A percentile compares a stretch with the other conserved stretches of the same genome.
These are phyloP conservation scores for Linum lewisii DNA, from an alignment of 345 rosid genomes.

Conservation along the genomic window DNA sequence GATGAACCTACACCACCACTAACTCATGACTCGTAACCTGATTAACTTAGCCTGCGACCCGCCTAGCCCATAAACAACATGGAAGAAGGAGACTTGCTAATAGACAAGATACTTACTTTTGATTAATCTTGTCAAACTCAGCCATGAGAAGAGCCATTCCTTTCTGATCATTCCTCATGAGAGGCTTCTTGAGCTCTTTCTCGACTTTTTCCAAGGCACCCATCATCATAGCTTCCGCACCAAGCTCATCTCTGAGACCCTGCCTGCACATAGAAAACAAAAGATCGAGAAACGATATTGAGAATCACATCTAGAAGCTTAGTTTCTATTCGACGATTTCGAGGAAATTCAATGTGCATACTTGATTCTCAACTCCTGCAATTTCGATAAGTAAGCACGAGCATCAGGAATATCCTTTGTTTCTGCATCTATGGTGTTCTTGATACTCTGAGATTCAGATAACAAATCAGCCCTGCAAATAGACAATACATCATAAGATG, in stretches of 20 bases:
- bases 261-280: conserved; percentile 38
- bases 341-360: conserved; percentile 20
- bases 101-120: too few relatives aligned
- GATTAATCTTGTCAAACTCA: conserved; percentile 86
- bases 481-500: conserved; percentile 2
- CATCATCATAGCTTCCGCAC: conserved; percentile 93
- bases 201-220: conserved; percentile 93
- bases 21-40: too few relatives aligned
- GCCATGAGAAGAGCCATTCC: conserved; percentile 78
- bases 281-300: too few relatives aligned
- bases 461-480: conserved; percentile 72
- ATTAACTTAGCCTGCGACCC: too few relatives aligned
- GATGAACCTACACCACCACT: too few relatives aligned
- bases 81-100: too few relatives aligned
- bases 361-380: conserved; percentile 74
- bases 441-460: conserved; percentile 76
- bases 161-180: conserved; percentile 83
- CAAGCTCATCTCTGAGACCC: conserved; percentile 72
- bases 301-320: too few relatives aligned
- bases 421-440: conserved; percentile 47
- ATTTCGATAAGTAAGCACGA: conserved; percentile 63
- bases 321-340: too few relatives aligned
- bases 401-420: conserved; percentile 79
- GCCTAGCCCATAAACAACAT: too few relatives aligned
- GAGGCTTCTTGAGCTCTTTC: conserved; percentile 83